Conservation (phyloP, 2,329 filamentous ascomycete species). For the Shiraia bambusicola region DNA sequence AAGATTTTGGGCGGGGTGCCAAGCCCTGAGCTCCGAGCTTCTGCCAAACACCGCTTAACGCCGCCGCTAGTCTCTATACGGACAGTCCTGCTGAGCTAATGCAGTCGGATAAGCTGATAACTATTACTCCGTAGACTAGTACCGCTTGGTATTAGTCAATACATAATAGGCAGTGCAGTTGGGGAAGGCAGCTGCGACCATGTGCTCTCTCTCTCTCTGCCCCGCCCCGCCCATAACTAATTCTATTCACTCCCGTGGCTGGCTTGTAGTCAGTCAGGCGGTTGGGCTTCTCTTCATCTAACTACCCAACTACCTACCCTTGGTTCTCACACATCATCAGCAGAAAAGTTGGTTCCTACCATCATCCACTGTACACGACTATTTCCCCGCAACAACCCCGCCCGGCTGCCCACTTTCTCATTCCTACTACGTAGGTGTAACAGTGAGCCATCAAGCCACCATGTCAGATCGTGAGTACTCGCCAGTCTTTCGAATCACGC, state of each 20-base stretch:
- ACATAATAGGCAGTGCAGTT: constrained; percentile 5
- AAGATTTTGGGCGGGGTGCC: constrained; percentile 27
- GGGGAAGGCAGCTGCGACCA: constrained; percentile 17
- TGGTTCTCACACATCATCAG: neutral
- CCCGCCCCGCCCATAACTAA: constrained; percentile 7
- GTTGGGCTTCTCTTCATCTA: too few relatives aligned
- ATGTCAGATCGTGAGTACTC: constrained; percentile 20
- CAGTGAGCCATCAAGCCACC: neutral
- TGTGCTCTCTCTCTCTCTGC: constrained; percentile 9
- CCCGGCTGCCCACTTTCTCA: constrained; percentile 1
- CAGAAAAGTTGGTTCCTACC: neutral
- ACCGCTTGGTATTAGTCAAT: neutral
- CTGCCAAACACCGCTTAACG: neutral
- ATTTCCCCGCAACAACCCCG: constrained; percentile 7
- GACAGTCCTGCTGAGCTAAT: constrained; percentile 16
- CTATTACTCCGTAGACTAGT: constrained; percentile 14
- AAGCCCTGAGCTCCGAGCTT: neutral
- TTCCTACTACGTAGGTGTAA: constrained; percentile 1
- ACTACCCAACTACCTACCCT: neutral
- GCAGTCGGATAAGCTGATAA: constrained; percentile 27
- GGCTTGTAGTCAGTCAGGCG: neutral
- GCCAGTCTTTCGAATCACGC: constrained; percentile 33
- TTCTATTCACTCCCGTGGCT: neutral
- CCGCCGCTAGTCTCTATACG: neutral
- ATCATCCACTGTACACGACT: neutral